These are phyloP conservation scores for Vitis riparia DNA, from an alignment of 164 flowering plant genomes.

Conservation along the genomic window DNA sequence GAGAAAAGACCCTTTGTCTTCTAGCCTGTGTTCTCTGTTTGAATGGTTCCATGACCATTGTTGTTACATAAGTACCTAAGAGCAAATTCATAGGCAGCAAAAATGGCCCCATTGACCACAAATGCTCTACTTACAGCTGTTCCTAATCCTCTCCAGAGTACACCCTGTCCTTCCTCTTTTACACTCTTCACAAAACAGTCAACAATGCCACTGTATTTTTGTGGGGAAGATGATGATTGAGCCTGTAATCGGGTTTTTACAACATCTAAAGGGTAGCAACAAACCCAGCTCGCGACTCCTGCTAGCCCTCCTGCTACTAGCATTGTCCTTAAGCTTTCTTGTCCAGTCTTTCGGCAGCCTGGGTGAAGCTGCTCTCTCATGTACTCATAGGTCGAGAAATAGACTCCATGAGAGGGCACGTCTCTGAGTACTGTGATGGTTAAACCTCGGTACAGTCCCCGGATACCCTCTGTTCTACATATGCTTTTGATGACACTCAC, in stretches of 20 bases:
- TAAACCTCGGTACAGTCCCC: constrained; percentile 76
- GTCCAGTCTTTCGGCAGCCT: constrained; percentile 70
- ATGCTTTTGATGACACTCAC: constrained; percentile 47
- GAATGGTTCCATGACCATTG: constrained; percentile 27
- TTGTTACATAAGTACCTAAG: constrained; percentile 50
- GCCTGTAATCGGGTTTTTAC: constrained; percentile 80
- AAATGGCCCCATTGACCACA: constrained; percentile 81
- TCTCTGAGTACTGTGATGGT: constrained; percentile 71
- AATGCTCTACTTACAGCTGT: constrained; percentile 83
- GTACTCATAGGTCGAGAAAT: constrained; percentile 86
- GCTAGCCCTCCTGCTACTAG: constrained; percentile 83
- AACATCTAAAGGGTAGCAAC: constrained; percentile 86
- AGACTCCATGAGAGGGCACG: constrained; percentile 71
- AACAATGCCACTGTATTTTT: constrained; percentile 59
- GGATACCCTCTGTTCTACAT: constrained; percentile 50
- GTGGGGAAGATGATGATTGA: constrained; percentile 34
- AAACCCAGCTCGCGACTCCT: constrained; percentile 86
- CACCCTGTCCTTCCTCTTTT: constrained; percentile 56
- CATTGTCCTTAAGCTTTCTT: constrained; percentile 72
- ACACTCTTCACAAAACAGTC: constrained; percentile 75
- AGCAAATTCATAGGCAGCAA: constrained; percentile 75
- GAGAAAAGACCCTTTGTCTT: not conserved
- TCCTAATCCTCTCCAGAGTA: constrained; percentile 79
- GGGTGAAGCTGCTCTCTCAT: constrained; percentile 75
- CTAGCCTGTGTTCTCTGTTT: constrained; percentile 12